Percentiles rank a stretch among this genome's conserved stretches.
These are phyloP conservation scores for Fomitopsis pulvina DNA, from an alignment of 768 basidiomycete genomes.

Conservation along the genomic window DNA sequence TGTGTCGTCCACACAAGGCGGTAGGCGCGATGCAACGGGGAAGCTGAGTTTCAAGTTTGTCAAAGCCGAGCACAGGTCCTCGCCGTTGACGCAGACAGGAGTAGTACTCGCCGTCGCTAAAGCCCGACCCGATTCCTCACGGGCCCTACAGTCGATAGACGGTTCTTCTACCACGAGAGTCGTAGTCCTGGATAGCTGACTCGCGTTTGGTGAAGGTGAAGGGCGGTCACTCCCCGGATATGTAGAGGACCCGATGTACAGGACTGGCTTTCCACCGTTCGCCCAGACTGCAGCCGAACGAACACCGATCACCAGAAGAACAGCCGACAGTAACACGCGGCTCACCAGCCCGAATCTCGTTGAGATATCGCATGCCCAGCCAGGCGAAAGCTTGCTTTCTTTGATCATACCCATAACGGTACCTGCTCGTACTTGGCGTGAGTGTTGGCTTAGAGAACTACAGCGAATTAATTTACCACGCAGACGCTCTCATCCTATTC, in stretches of 20 bases:
- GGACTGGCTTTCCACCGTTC: slow-evolving; percentile 7
- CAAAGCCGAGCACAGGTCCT: not conserved
- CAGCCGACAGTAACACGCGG: not conserved
- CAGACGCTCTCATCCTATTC: slow-evolving; percentile 12
- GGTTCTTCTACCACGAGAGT: not conserved
- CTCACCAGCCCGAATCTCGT: slow-evolving; percentile 15
- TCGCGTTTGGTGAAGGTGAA: not conserved
- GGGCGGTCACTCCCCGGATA: not conserved
- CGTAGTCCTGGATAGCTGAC: not conserved
- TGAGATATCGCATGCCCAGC: slow-evolving; percentile 14
- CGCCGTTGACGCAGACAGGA: not conserved
- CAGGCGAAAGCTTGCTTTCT: slow-evolving; percentile 11
- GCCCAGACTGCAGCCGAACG: slow-evolving; percentile 3
- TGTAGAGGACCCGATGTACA: slow-evolving; percentile 8
- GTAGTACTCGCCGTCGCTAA: too few species aligned
- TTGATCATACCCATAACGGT: slow-evolving; percentile 10
- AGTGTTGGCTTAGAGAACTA: too few species aligned
- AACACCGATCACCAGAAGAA: not conserved
- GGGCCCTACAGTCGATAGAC: too few species aligned
- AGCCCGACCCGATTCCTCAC: too few species aligned
- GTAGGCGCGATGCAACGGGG: slow-evolving; percentile 1
- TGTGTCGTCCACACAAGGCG: not conserved
- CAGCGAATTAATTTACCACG: slow-evolving; percentile 6
- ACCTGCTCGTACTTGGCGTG: slow-evolving; percentile 3
- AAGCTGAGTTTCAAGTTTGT: slow-evolving; percentile 6